Percentiles rank a stretch among this genome's conserved stretches.
phyloP scores from a whole-genome alignment of 306 rosid genomes.

The Adenanthera pavonina region DNA sequence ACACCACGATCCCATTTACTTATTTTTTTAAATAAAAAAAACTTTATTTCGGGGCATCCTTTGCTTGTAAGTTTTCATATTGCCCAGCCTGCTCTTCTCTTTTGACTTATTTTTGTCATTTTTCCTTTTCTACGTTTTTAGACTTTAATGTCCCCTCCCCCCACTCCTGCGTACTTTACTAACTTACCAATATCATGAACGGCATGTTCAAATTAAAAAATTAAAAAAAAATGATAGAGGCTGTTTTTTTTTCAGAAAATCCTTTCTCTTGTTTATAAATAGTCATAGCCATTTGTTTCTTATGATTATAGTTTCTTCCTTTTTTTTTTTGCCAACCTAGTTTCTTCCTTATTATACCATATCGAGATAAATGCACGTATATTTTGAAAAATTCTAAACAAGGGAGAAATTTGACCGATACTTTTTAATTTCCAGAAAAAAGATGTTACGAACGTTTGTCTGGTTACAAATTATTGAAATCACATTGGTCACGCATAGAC shows the following conservation, averaged over 20 bases:
- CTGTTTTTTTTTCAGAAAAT: not conserved
- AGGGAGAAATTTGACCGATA: not conserved
- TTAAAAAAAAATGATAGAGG: too few relatives aligned
- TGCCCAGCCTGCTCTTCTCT: not conserved
- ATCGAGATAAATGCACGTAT: too few relatives aligned
- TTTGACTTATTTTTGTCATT: not conserved
- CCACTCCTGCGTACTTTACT: not conserved
- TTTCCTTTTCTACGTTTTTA: not conserved
- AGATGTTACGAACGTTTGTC: too few relatives aligned
- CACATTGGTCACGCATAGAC: not conserved
- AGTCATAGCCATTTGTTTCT: not conserved
- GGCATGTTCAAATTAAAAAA: not conserved
- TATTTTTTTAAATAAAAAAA: not conserved
- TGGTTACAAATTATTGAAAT: too few relatives aligned
- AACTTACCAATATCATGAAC: not conserved
- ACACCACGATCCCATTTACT: not conserved
- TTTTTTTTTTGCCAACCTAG: not conserved
- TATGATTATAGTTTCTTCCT: not conserved
- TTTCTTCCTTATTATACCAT: not conserved
- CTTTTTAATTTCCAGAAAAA: not conserved
- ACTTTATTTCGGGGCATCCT: constrained; percentile 4
- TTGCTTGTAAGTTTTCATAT: not conserved
- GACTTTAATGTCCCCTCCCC: not conserved
- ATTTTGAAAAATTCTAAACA: not conserved
- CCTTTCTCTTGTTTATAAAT: not conserved